Evolutionary conservation across 2,329 filamentous ascomycete species (phyloP), one percentile per base, ranked within the genome.

Genomic region (Chalaropsis thielavioides): DNA sequence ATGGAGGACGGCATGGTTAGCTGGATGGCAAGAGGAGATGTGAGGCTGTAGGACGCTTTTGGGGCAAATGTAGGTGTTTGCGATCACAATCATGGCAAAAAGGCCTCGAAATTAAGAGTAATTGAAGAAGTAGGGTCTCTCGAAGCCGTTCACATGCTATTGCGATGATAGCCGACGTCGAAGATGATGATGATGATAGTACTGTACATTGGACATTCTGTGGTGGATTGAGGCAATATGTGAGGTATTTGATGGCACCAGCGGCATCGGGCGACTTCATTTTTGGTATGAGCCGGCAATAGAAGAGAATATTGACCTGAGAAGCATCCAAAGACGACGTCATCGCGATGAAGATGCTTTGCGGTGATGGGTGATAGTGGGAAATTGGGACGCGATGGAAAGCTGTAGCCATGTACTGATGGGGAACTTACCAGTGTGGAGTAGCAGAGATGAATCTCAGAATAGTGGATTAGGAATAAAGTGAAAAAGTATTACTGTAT

Each of bases 301-400:
- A 44, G 38, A 59, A 24, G 31, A 22, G 10, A 27, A 40, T 38
- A 51, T 46, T 35, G 31, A 27, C 24, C 17, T 46, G 35, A 35
- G 41, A 60, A 27, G 27, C 27, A 38, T 40, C 15, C 19, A 35
- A 11, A 44, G 46, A 65, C 63, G 60, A 64, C 59, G 59, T 67
- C 51, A 64, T 63, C 38, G 44, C 17, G 46, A 62, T 67, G 59
- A 49, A 60, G 59, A 64, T 44, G 59, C 27, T 64, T 24, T 51
- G 51, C 46, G 51, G 43, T 35, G 40, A 62, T 49, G 63, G 62
- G 22, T 60, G 63, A 64, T 43, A 49, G 60, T 64, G 43, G 51
- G 49, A 64, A 64, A 59, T 59, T 43, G 62, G 63, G 64, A 67
- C 66, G 66, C 66, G 66, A 64, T 67, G 66, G n/a, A 35, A 49